Evolutionary conservation across 2,329 filamentous ascomycete species (phyloP).

Genomic region (Verticillium albo-atrum): DNA sequence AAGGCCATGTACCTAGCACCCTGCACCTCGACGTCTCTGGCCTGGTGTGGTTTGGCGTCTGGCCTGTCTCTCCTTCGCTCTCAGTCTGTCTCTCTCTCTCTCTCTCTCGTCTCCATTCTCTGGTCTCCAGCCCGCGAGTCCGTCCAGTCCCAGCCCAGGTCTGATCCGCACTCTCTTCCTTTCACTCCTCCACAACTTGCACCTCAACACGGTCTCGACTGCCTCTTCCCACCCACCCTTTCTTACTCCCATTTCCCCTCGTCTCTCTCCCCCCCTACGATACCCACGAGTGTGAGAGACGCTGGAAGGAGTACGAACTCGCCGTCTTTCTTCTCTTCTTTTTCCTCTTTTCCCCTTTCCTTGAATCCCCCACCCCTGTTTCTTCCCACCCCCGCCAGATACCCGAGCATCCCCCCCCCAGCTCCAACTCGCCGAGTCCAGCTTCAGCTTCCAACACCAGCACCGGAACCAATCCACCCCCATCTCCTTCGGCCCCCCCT

Average conservation of each 20-base stretch:
- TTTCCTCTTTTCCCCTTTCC: slow-evolving; percentile 16
- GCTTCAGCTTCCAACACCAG: slow-evolving; percentile 6
- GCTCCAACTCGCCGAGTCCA: slow-evolving; percentile 18
- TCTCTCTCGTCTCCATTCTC: neutral
- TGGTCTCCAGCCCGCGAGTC: neutral
- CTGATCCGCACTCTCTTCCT: neutral
- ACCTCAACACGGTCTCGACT: neutral
- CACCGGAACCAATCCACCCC: neutral
- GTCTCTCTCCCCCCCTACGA: slow-evolving; percentile 8
- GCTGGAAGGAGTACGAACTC: slow-evolving; percentile 7
- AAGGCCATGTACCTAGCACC: neutral
- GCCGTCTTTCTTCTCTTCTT: slow-evolving; percentile 20
- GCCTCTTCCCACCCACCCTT: neutral
- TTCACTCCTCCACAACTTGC: neutral
- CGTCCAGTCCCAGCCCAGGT: neutral
- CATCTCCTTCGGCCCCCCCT: neutral
- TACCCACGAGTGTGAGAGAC: slow-evolving; percentile 13
- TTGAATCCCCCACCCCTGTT: slow-evolving; percentile 6
- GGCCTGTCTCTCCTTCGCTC: neutral
- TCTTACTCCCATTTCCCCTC: slow-evolving; percentile 2
- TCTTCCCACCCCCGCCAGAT: slow-evolving; percentile 18
- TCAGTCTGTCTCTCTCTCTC: neutral
- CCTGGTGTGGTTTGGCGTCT: neutral
- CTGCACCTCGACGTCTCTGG: neutral
- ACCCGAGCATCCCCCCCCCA: slow-evolving; percentile 14